Conservation (phyloP, 352 stramenopile species). For the Pythium folliculosum region DNA sequence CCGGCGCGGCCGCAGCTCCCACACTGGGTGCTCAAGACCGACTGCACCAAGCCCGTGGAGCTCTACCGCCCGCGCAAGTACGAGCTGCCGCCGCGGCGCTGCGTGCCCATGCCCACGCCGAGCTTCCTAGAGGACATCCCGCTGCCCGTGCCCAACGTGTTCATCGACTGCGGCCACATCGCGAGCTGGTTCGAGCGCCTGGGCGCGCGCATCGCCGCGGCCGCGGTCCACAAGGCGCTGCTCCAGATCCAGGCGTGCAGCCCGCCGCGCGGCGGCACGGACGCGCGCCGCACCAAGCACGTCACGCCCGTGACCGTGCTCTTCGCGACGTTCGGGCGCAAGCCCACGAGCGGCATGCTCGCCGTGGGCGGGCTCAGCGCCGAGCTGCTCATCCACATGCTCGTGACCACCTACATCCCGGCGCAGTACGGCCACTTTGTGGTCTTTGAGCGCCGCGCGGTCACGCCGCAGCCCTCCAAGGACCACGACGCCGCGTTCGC, state of each 20-base stretch:
- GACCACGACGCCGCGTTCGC: slow-evolving; percentile 49
- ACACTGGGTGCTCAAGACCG: slow-evolving; percentile 71
- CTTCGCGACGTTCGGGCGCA: slow-evolving; percentile 90
- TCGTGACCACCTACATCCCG: slow-evolving; percentile 91
- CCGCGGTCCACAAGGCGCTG: slow-evolving; percentile 55
- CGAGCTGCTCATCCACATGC: slow-evolving; percentile 89
- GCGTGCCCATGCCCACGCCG: slow-evolving; percentile 86
- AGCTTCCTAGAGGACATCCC: slow-evolving; percentile 75
- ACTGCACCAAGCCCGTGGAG: slow-evolving; percentile 57
- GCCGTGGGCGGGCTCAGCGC: slow-evolving; percentile 83
- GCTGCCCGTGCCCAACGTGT: slow-evolving; percentile 67
- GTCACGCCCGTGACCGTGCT: slow-evolving; percentile 80
- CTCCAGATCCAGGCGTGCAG: slow-evolving; percentile 74
- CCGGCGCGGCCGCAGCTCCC: slow-evolving; percentile 51
- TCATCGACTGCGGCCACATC: slow-evolving; percentile 62
- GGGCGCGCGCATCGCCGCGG: slow-evolving; percentile 46
- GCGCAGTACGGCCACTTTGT: slow-evolving; percentile 93
- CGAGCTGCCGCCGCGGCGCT: slow-evolving; percentile 73
- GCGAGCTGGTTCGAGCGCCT: slow-evolving; percentile 73
- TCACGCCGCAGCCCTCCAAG: slow-evolving; percentile 46
- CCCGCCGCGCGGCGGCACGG: slow-evolving; percentile 50
- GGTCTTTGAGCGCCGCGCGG: slow-evolving; percentile 75
- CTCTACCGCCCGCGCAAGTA: slow-evolving; percentile 88
- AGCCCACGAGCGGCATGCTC: slow-evolving; percentile 77
- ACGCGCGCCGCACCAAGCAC: slow-evolving; percentile 78